phyloP scores from a whole-genome alignment of 768 basidiomycete species.

The Pleurotus djamor region DNA sequence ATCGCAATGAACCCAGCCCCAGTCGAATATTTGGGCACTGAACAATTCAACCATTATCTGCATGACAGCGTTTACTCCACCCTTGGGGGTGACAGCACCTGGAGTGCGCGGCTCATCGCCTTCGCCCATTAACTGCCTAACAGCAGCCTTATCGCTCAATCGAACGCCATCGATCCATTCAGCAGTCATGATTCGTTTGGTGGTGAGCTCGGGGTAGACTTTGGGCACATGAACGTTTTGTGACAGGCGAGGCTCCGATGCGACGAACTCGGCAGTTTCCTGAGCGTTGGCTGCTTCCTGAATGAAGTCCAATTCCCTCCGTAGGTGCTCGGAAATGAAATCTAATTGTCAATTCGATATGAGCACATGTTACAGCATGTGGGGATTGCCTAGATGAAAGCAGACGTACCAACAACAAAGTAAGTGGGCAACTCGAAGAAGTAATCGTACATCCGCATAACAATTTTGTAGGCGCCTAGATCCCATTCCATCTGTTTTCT shows the following conservation, averaged over 20 bases:
- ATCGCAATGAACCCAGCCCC: slow-evolving; percentile 88
- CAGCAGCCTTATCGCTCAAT: slow-evolving; percentile 58
- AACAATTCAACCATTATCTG: slow-evolving; percentile 86
- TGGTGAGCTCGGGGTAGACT: slow-evolving; percentile 70
- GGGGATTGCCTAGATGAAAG: background rate
- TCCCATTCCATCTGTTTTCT: slow-evolving; percentile 87
- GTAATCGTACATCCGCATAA: slow-evolving; percentile 79
- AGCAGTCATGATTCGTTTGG: slow-evolving; percentile 76
- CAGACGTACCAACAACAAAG: slow-evolving; percentile 65
- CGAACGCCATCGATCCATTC: slow-evolving; percentile 85
- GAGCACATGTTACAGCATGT: background rate
- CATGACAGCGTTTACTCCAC: slow-evolving; percentile 70
- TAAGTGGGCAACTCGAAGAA: slow-evolving; percentile 86
- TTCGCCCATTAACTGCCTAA: slow-evolving; percentile 61
- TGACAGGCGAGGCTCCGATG: slow-evolving; percentile 65
- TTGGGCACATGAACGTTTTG: slow-evolving; percentile 78
- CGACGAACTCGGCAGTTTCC: slow-evolving; percentile 66
- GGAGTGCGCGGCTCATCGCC: slow-evolving; percentile 11
- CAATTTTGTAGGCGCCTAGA: slow-evolving; percentile 61
- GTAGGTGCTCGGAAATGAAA: slow-evolving; percentile 78
- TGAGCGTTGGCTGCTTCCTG: slow-evolving; percentile 78
- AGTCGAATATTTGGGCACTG: slow-evolving; percentile 87
- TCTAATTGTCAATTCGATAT: slow-evolving; percentile 32
- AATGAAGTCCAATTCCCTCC: slow-evolving; percentile 80
- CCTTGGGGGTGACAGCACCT: slow-evolving; percentile 39